Evolutionary conservation across 202 grass and related monocot species (phyloP).

Genomic region (Bolboschoenoplectus hybrid): DNA sequence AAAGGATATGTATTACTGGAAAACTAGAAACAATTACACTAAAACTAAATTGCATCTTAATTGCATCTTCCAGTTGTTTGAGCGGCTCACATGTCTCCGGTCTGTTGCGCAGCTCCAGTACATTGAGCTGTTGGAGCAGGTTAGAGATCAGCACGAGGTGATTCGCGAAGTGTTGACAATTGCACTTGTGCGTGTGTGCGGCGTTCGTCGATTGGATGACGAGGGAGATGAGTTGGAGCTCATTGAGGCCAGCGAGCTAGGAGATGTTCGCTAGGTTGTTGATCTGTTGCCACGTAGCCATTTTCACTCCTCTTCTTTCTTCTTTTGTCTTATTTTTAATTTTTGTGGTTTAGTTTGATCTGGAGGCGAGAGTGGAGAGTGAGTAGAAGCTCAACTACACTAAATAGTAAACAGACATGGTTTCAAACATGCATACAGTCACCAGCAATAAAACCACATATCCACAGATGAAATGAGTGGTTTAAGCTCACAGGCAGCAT

Average conservation of each 20-base stretch:
- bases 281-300: conserved; percentile 25
- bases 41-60: not conserved
- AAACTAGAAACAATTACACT: too few relatives aligned
- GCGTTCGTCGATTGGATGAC: conserved; percentile 48
- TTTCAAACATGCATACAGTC: too few relatives aligned
- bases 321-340: too few relatives aligned
- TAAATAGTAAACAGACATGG: too few relatives aligned
- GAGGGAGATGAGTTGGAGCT: conserved; percentile 49
- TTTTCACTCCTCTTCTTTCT: not conserved
- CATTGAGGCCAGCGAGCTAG: conserved; percentile 55
- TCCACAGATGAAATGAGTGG: too few relatives aligned
- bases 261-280: conserved; percentile 43
- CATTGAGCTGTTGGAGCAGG: conserved; percentile 54
- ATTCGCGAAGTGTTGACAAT: conserved; percentile 52
- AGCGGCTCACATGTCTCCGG: conserved; percentile 55
- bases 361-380: not conserved
- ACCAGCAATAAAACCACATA: too few relatives aligned
- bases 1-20: too few relatives aligned
- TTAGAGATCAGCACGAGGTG: conserved; percentile 51
- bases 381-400: not conserved
- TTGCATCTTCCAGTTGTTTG: conserved; percentile 44
- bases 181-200: conserved; percentile 54
- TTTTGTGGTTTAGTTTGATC: not conserved
- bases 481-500: too few relatives aligned
- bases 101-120: conserved; percentile 44